phyloP scores from a whole-genome alignment of 2,329 filamentous ascomycete genomes.

The Aspergillus fijiensis region DNA sequence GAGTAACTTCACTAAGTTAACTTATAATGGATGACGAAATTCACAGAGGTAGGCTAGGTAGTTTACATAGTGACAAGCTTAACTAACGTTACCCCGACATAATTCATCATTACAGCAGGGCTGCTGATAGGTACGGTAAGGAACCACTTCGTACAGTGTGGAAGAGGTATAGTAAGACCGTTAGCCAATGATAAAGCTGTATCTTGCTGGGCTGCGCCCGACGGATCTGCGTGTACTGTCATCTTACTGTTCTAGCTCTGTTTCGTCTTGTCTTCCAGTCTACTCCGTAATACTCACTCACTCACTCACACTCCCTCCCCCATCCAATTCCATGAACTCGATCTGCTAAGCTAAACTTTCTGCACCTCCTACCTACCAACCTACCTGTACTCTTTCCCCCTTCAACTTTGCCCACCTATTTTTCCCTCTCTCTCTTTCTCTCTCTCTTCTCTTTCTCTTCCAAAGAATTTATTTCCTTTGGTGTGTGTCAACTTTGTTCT shows the following conservation, averaged over 20 bases:
- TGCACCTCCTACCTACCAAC: constrained; percentile 12
- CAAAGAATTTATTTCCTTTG: not conserved
- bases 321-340: constrained; percentile 8
- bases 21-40: constrained; percentile 21
- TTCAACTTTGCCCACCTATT: constrained; percentile 12
- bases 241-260: not conserved
- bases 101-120: too few species aligned
- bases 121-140: too few species aligned
- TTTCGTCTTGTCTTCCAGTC: not conserved
- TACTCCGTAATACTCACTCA: too few species aligned
- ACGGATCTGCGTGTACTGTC: not conserved
- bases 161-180: too few species aligned
- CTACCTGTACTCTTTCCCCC: constrained; percentile 12
- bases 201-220: constrained; percentile 8
- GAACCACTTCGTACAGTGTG: not conserved
- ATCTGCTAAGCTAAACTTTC: constrained; percentile 11
- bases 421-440: constrained; percentile 17
- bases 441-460: constrained; percentile 13
- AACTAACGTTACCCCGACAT: not conserved
- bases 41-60: not conserved
- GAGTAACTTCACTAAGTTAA: not conserved
- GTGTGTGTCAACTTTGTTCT: constrained; percentile 13
- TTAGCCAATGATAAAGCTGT: not conserved
- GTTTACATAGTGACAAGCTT: not conserved
- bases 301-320: not conserved